Percentiles rank a stretch among this genome's conserved stretches.
phyloP scores from a whole-genome alignment of 192 early-diverging fungal species.

The Rhizoclosmatium sp. region DNA sequence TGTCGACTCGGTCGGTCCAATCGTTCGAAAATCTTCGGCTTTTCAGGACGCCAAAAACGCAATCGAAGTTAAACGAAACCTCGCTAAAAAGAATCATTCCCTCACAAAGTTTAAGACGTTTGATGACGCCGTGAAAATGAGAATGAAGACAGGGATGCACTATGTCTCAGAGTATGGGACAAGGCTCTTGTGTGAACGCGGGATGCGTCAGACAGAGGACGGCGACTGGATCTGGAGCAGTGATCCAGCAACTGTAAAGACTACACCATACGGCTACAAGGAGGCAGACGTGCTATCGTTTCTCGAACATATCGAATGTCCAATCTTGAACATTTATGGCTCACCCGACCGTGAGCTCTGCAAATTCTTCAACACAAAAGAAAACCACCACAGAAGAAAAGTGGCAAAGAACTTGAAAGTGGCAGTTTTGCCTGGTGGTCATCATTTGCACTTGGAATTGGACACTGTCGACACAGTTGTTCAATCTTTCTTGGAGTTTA shows the following conservation, averaged over 20 bases:
- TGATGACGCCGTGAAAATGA: slow-evolving; percentile 26
- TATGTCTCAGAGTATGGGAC: slow-evolving; percentile 32
- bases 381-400: not conserved
- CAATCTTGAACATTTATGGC: slow-evolving; percentile 38
- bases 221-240: slow-evolving; percentile 12
- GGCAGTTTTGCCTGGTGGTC: slow-evolving; percentile 24
- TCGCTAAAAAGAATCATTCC: not conserved
- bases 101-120: not conserved
- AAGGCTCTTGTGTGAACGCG: slow-evolving; percentile 32
- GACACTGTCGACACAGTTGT: slow-evolving; percentile 8
- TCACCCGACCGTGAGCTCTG: slow-evolving; percentile 4
- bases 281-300: slow-evolving; percentile 35
- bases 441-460: slow-evolving; percentile 42
- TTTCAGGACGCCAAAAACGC: not conserved
- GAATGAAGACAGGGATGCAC: slow-evolving; percentile 34
- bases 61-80: not conserved
- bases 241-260: slow-evolving; percentile 25
- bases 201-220: not conserved
- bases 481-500: slow-evolving; percentile 16
- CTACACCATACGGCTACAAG: slow-evolving; percentile 2
- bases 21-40: slow-evolving; percentile 5
- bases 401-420: slow-evolving; percentile 24
- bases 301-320: slow-evolving; percentile 27
- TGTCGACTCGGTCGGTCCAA: slow-evolving; percentile 36
- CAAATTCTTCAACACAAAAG: slow-evolving; percentile 20